Base-by-base conservation (phyloP, 1,139 yeast species). In the Taphrina pruni region DNA sequence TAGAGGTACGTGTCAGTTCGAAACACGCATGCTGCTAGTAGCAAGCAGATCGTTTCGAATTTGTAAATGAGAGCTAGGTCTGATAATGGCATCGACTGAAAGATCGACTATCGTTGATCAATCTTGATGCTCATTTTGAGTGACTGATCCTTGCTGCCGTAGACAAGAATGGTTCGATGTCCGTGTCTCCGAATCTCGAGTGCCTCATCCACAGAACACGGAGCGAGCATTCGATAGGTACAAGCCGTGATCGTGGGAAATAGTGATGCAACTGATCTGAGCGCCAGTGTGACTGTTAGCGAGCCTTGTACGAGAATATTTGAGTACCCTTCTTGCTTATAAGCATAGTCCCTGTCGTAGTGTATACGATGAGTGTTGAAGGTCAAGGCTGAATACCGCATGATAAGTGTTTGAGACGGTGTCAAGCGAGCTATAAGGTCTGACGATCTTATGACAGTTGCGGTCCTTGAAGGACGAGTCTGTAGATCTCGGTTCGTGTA, bases 281-380 rank as follows among this genome's bases (percentile, higher is more conserved):
- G 76, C 20, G 85, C 73, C 56, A 89, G 73, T 1, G 89, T 86
- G 0, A 89, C 84, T 72, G 88, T 80, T 65, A 92, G 80, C 0
- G 98, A 97, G 0, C 97, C 99, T 58, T 90, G 97, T 0, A 89
- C 88, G 0, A 94, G 79, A 0, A 87, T 76, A 51, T 81, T 81
- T 0, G 88, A 86, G 64, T 90, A 84, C 0, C 85, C 83, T 75
- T 94, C 98, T 0, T 75, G 75, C 0, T 76, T 69, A 6, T 72
- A 75, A 36, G 89, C 82, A 75, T 90, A 90, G 0, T 73, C 74
- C 1, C 78, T 78, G 75, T 90, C 90, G 76, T 86, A 86, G 77
- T 94, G 99, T 56, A 94, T 90, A 70, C 84, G 83, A 77, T 94
- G 99, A 6, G 94, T 82, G 76, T 94, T 94, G 78, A 86, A 86